Percentiles rank a stretch among this genome's conserved stretches.
phyloP scores from a whole-genome alignment of 2,329 filamentous ascomycete genomes.

The Fusarium marasasianum region DNA sequence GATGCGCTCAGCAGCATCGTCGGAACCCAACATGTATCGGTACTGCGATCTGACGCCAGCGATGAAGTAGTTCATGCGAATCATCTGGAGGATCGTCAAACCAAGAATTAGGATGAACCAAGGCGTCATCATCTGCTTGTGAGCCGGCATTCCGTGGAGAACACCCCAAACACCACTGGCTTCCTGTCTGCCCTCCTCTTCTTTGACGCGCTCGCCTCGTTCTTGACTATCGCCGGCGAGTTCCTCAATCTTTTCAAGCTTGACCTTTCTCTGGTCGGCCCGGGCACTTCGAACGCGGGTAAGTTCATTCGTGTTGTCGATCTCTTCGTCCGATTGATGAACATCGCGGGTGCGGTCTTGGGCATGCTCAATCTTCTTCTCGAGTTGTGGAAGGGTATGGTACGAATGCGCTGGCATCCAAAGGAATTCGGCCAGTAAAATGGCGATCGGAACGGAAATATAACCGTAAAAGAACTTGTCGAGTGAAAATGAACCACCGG shows the following conservation, averaged over 20 bases:
- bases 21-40: slow-evolving; percentile 69
- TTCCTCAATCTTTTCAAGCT: slow-evolving; percentile 70
- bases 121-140: slow-evolving; percentile 70
- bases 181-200: slow-evolving; percentile 67
- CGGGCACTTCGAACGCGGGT: slow-evolving; percentile 54
- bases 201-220: slow-evolving; percentile 63
- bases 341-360: slow-evolving; percentile 52
- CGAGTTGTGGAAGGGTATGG: slow-evolving; percentile 51
- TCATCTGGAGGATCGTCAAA: slow-evolving; percentile 69
- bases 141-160: slow-evolving; percentile 71
- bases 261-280: slow-evolving; percentile 62
- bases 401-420: slow-evolving; percentile 54
- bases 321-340: slow-evolving; percentile 65
- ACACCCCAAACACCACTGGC: slow-evolving; percentile 76
- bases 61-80: slow-evolving; percentile 76
- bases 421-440: slow-evolving; percentile 50
- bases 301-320: slow-evolving; percentile 57
- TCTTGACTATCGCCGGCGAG: slow-evolving; percentile 67
- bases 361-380: slow-evolving; percentile 51
- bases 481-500: slow-evolving; percentile 49
- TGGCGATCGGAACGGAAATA: slow-evolving; percentile 47
- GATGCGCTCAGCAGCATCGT: slow-evolving; percentile 48
- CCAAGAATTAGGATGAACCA: slow-evolving; percentile 79
- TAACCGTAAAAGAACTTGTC: slow-evolving; percentile 55
- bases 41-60: slow-evolving; percentile 77